Percentiles rank a stretch among this genome's conserved stretches.
Conservation (phyloP, 106 monocot species). For the Phalaenopsis equestris region DNA sequence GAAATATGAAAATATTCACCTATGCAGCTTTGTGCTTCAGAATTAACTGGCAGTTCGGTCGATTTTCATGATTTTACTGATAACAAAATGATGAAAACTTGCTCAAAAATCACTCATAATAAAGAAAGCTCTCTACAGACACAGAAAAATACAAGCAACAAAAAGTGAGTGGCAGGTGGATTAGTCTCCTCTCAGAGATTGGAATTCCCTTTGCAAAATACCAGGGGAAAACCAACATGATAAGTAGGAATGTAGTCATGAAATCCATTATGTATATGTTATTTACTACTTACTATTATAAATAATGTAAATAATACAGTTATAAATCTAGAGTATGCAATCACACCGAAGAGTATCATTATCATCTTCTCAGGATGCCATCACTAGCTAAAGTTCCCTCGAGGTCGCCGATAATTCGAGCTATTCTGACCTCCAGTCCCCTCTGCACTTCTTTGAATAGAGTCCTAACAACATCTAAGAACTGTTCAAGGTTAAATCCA, state of each 20-base stretch:
- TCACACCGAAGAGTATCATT: not conserved
- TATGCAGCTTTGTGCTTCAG: not conserved
- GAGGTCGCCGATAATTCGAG: constrained; percentile 75
- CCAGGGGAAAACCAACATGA: not conserved
- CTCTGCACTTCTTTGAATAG: constrained; percentile 74
- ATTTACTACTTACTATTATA: not conserved
- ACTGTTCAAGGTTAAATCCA: constrained; percentile 56
- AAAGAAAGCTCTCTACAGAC: not conserved
- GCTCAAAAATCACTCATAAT: not conserved
- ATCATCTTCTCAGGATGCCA: constrained; percentile 32
- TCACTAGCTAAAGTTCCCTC: constrained; percentile 68
- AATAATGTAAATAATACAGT: not conserved
- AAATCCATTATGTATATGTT: not conserved
- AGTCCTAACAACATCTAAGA: constrained; percentile 43
- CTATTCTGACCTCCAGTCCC: constrained; percentile 63
- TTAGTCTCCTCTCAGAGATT: not conserved
- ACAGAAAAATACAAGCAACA: not conserved
- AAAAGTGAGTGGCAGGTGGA: not conserved
- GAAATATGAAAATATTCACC: too few species aligned
- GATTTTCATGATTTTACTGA: not conserved
- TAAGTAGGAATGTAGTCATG: not conserved
- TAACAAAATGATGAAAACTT: not conserved
- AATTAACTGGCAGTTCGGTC: not conserved
- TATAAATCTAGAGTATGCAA: not conserved
- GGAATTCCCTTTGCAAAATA: not conserved